Conservation (phyloP, 2,329 filamentous ascomycete genomes). For the Pseudocercospora musae region DNA sequence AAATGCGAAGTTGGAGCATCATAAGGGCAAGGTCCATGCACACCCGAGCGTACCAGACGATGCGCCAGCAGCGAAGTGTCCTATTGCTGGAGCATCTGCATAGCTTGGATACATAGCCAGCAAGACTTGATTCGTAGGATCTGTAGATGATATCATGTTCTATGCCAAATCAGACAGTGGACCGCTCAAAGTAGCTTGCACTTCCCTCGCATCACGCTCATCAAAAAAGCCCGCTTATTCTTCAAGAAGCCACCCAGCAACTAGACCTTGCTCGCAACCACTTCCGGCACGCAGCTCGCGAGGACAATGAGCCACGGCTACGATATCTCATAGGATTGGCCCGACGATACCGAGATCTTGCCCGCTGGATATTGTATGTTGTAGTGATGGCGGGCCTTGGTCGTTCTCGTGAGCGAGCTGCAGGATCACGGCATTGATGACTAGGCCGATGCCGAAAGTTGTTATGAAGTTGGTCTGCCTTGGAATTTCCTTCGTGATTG, state of each 20-base stretch:
- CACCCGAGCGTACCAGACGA: conserved; percentile 42
- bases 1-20: conserved; percentile 44
- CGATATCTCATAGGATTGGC: background rate
- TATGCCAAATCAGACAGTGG: background rate
- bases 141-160: background rate
- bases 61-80: conserved; percentile 40
- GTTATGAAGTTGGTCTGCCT: background rate
- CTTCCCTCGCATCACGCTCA: background rate
- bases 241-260: too few species aligned
- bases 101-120: background rate
- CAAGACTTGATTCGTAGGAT: background rate
- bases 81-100: conserved; percentile 37
- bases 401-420: background rate
- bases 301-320: background rate
- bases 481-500: background rate
- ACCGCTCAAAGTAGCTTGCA: background rate
- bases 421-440: background rate
- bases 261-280: too few species aligned
- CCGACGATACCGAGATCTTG: background rate
- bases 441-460: background rate
- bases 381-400: background rate
- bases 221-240: too few species aligned
- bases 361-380: background rate
- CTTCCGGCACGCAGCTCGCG: background rate
- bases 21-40: conserved; percentile 41